Base-by-base conservation (phyloP, 177 flowering plant species). In the Vitis hybrid region DNA sequence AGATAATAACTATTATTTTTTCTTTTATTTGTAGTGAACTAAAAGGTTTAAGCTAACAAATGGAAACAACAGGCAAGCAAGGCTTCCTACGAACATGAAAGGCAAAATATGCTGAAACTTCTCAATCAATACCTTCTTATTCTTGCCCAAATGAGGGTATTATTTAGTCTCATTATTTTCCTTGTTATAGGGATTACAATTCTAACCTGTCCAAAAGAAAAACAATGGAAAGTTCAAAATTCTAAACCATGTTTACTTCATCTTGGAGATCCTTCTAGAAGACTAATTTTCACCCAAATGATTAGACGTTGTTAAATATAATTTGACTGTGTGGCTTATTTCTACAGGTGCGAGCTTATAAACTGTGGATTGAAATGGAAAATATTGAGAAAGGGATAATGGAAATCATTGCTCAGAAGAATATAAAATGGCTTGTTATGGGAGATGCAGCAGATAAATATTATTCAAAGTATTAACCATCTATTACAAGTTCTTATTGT, bases 391-490 rank as follows among this genome's bases (percentile, higher is more conserved):
- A 74, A 67, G 87, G 90, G 61, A 83, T 88, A 34, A 52, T 86
- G 11, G 80, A 83, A 57, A 62, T 82, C 14, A 77, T 88, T 62
- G 32, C 32, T 23, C 72, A 64, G 68, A 70, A 80, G 49, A 68
- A 76, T 51, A 76, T 88, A 62, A 80, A 68, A 74, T 78, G 84
- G 86, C 87, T 88, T 62, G 83, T 86, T 52, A 86, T 86, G 92
- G 88, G 90, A 51, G 89, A 83, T 57, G 85, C 81, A 18, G 73
- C 84, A 15, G 86, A 81, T 64, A 73, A 65, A 66, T 68, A 72
- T 55, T 70, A 82, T 72, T 65, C 84, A 39, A 74, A 72, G 92
- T 86, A 84, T 58, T 80, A 51, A 75, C 1, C 60, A 13, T 30
- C 23, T 60, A 26, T 19, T 4, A 11, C n/a, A 34, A 3, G 6